Conservation (phyloP, 2,329 filamentous ascomycete genomes). For the Botrytis sinoallii region DNA sequence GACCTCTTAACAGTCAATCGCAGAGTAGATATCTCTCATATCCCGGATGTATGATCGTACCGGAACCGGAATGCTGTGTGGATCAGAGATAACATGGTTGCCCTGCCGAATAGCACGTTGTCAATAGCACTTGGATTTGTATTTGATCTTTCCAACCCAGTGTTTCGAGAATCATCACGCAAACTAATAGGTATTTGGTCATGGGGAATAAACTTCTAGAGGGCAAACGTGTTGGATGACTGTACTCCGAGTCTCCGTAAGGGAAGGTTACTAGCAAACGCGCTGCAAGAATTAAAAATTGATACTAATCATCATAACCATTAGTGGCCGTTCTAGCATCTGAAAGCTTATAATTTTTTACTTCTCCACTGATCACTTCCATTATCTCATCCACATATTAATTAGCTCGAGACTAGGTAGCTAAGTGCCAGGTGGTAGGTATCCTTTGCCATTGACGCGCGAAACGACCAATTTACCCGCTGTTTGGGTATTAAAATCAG, state of each 20-base stretch:
- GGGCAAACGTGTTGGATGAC: slow-evolving; percentile 1
- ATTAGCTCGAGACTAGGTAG: not conserved
- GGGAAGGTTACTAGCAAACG: not conserved
- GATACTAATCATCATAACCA: not conserved
- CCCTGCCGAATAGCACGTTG: slow-evolving; percentile 10
- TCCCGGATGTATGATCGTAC: not conserved
- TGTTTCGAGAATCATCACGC: not conserved
- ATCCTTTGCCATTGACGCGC: slow-evolving; percentile 13
- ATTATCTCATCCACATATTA: not conserved
- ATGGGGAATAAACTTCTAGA: not conserved
- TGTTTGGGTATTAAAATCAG: not conserved
- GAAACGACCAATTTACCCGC: slow-evolving; percentile 6
- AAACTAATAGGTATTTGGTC: not conserved
- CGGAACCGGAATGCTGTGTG: slow-evolving; percentile 14
- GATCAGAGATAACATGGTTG: slow-evolving; percentile 10
- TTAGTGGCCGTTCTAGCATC: slow-evolving; percentile 1
- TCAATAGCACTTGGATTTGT: not conserved
- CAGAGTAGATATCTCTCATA: not conserved
- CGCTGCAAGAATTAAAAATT: not conserved
- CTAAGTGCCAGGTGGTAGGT: not conserved
- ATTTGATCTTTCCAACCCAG: not conserved
- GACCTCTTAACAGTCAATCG: not conserved
- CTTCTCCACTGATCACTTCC: not conserved
- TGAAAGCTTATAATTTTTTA: slow-evolving; percentile 7
- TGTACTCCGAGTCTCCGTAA: not conserved